A percentile compares a stretch with the other conserved stretches of the same genome.
These are phyloP conservation scores for Podaxis sp. DNA, from an alignment of 768 basidiomycete genomes.

Conservation along the genomic window DNA sequence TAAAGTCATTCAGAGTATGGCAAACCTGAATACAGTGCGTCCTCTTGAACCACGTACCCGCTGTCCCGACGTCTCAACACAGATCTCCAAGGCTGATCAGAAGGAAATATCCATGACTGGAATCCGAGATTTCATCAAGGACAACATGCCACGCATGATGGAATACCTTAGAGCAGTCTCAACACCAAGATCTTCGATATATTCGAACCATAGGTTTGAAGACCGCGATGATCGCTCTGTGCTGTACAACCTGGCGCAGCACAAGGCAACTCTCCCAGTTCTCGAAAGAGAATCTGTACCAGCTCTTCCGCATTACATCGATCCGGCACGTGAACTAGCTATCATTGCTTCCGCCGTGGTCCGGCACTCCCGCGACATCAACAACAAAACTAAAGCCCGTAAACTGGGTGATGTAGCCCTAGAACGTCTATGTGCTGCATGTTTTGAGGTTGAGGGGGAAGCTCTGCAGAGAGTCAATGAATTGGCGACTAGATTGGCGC, in stretches of 20 bases:
- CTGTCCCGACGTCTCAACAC: not conserved
- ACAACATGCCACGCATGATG: conserved; percentile 67
- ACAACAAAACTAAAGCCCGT: conserved; percentile 25
- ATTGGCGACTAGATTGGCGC: conserved; percentile 42
- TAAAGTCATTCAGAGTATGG: conserved; percentile 87
- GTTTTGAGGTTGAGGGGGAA: conserved; percentile 70
- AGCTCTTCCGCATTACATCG: conserved; percentile 69
- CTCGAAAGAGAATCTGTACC: conserved; percentile 74
- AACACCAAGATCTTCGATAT: conserved; percentile 35
- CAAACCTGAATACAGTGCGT: conserved; percentile 77
- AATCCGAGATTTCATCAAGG: conserved; percentile 69
- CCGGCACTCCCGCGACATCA: conserved; percentile 53
- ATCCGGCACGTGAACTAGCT: conserved; percentile 78
- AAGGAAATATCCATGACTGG: conserved; percentile 85
- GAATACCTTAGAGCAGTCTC: conserved; percentile 80
- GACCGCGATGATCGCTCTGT: conserved; percentile 9
- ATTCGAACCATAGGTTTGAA: conserved; percentile 8
- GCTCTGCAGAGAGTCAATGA: conserved; percentile 68
- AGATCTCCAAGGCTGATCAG: conserved; percentile 47
- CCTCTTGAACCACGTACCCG: not conserved
- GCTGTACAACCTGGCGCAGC: conserved; percentile 56
- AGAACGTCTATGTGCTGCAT: conserved; percentile 57
- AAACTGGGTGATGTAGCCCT: conserved; percentile 41
- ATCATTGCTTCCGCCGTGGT: conserved; percentile 75
- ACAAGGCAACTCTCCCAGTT: conserved; percentile 52